A percentile compares a stretch with the other conserved stretches of the same genome.
Conservation (phyloP, 2,329 filamentous ascomycete genomes). For the Fusarium sp. region DNA sequence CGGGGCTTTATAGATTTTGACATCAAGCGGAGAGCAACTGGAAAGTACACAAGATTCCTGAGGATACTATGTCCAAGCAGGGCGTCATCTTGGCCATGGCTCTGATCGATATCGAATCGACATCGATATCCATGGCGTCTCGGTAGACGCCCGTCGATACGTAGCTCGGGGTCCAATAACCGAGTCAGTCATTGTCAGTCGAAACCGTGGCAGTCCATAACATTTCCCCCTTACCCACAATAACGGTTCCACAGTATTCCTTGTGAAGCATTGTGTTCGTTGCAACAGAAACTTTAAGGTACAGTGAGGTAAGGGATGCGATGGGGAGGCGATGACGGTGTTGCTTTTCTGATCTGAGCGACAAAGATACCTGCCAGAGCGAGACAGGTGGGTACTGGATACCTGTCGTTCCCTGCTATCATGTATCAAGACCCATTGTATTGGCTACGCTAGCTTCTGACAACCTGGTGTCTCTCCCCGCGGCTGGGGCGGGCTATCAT, state of each 20-base stretch:
- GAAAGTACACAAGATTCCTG: slow-evolving; percentile 26
- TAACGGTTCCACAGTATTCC: slow-evolving; percentile 38
- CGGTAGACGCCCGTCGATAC: slow-evolving; percentile 37
- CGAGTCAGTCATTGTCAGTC: slow-evolving; percentile 35
- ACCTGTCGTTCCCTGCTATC: neutral
- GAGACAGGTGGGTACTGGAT: slow-evolving; percentile 15
- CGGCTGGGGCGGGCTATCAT: slow-evolving; percentile 40
- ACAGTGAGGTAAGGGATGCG: slow-evolving; percentile 41
- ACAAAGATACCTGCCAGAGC: slow-evolving; percentile 29
- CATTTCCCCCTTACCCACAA: slow-evolving; percentile 39
- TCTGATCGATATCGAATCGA: slow-evolving; percentile 37
- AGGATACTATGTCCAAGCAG: slow-evolving; percentile 21
- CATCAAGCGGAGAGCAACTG: slow-evolving; percentile 14
- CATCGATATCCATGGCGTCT: slow-evolving; percentile 13
- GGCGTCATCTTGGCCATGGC: slow-evolving; percentile 26
- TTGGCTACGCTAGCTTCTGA: slow-evolving; percentile 16
- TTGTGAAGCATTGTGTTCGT: slow-evolving; percentile 11
- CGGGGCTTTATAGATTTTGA: slow-evolving; percentile 49
- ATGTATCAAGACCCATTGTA: neutral
- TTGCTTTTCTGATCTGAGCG: slow-evolving; percentile 19
- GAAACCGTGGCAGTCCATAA: slow-evolving; percentile 38
- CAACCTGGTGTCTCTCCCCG: slow-evolving; percentile 18
- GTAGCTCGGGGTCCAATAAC: slow-evolving; percentile 35
- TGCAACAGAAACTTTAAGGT: slow-evolving; percentile 19
- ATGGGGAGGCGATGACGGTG: slow-evolving; percentile 39